Conservation (phyloP, 78 protist genomes). For the Emiliania huxleyi region DNA sequence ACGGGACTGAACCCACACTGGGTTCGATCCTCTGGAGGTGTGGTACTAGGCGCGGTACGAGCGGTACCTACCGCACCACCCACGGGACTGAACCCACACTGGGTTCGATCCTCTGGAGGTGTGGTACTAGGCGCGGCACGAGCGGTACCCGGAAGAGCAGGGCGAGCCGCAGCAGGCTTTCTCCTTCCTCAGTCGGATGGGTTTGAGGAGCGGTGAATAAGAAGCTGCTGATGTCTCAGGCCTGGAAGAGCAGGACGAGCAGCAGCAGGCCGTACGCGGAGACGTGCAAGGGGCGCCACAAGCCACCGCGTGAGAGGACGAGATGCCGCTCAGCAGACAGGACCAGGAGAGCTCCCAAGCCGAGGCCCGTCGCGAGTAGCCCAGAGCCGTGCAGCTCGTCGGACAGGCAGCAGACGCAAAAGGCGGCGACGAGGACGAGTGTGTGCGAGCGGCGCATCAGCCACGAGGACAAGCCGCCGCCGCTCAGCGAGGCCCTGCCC, state of each 20-base stretch:
- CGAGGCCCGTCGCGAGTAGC: neutral
- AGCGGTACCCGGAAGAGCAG: too few species aligned
- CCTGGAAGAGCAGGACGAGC: neutral
- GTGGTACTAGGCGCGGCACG: neutral
- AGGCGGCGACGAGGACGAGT: neutral
- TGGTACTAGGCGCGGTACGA: neutral
- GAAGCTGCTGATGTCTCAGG: too few species aligned
- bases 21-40: too few species aligned
- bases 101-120: too few species aligned
- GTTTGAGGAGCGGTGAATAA: too few species aligned
- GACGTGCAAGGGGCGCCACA: neutral
- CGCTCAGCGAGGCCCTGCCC: too few species aligned
- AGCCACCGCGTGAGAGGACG: neutral
- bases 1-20: too few species aligned
- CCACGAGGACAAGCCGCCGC: too few species aligned
- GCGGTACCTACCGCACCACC: neutral
- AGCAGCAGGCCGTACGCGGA: neutral
- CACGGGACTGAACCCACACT: too few species aligned
- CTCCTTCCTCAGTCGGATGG: too few species aligned
- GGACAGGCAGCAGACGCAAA: neutral
- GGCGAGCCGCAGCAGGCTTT: too few species aligned
- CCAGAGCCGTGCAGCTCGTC: neutral
- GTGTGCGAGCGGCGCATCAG: too few species aligned
- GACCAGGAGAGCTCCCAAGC: neutral
- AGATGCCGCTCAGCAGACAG: neutral